Evolutionary conservation across 164 flowering plant species (phyloP).

Genomic region (Paratinospora sagittata): DNA sequence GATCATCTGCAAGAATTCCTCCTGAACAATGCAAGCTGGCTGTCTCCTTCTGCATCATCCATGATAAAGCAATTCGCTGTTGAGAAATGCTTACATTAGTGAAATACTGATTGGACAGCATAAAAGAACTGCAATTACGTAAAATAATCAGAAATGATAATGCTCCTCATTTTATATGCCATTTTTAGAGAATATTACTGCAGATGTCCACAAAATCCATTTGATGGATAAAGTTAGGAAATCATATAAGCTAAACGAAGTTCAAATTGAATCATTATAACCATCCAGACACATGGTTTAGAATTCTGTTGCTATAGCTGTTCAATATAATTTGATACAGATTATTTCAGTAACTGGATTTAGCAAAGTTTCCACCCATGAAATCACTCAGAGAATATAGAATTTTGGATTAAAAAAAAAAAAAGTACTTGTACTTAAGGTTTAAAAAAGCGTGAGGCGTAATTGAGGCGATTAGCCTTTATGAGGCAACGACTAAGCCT

Average conservation of each 20-base stretch:
- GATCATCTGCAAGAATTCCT: constrained; percentile 97
- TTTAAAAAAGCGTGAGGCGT: too few relatives aligned
- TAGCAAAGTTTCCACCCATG: not conserved
- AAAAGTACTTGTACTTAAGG: not conserved
- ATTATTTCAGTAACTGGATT: not conserved
- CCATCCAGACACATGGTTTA: not conserved
- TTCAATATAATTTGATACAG: not conserved
- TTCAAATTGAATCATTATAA: not conserved
- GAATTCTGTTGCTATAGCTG: not conserved
- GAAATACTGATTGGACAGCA: constrained; percentile 6
- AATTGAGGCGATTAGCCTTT: too few relatives aligned
- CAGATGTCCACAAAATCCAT: not conserved
- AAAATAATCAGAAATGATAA: not conserved
- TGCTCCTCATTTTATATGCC: not conserved
- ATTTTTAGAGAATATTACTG: not conserved
- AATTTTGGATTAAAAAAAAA: not conserved
- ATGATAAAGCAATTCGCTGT: constrained; percentile 86
- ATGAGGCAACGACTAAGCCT: too few relatives aligned
- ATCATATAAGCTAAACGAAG: too few relatives aligned
- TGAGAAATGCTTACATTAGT: constrained; percentile 17
- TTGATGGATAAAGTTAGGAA: not conserved
- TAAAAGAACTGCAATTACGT: not conserved
- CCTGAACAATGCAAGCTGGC: constrained; percentile 55
- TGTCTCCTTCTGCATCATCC: constrained; percentile 92
- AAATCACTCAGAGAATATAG: not conserved